Evolutionary conservation across 805 yeast genomes (phyloP).

Genomic region (Millerozyma acaciae): DNA sequence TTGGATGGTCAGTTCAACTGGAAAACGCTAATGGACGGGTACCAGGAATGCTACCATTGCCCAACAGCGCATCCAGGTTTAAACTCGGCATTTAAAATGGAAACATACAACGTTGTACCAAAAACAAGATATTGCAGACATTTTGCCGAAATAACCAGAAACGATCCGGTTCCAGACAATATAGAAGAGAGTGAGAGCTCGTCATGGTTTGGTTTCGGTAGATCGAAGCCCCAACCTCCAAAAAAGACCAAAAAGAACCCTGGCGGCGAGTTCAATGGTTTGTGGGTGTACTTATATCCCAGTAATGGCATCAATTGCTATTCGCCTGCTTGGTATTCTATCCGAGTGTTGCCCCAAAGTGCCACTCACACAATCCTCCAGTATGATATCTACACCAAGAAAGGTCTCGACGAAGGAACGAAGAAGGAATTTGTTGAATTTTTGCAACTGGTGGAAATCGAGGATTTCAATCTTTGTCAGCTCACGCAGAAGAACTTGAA

Average conservation of each 20-base stretch:
- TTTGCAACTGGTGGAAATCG: conserved; percentile 58
- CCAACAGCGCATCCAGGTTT: conserved; percentile 67
- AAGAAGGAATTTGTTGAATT: conserved; percentile 63
- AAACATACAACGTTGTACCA: conserved; percentile 62
- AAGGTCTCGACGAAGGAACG: conserved; percentile 48
- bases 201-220: conserved; percentile 54
- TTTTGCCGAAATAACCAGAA: conserved; percentile 43
- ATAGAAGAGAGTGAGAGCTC: conserved; percentile 33
- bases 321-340: conserved; percentile 65
- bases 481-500: conserved; percentile 58
- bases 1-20: conserved; percentile 62
- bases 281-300: conserved; percentile 62
- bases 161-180: conserved; percentile 25
- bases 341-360: conserved; percentile 53
- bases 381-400: conserved; percentile 59
- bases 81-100: conserved; percentile 55
- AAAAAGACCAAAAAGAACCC: conserved; percentile 30
- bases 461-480: conserved; percentile 57
- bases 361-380: conserved; percentile 55
- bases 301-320: conserved; percentile 60
- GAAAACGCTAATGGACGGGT: conserved; percentile 66
- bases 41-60: conserved; percentile 66
- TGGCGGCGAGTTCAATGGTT: conserved; percentile 59
- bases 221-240: conserved; percentile 12
- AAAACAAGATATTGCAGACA: conserved; percentile 58